Conservation (phyloP, 2,329 filamentous ascomycete species). For the Ophiostoma montium region DNA sequence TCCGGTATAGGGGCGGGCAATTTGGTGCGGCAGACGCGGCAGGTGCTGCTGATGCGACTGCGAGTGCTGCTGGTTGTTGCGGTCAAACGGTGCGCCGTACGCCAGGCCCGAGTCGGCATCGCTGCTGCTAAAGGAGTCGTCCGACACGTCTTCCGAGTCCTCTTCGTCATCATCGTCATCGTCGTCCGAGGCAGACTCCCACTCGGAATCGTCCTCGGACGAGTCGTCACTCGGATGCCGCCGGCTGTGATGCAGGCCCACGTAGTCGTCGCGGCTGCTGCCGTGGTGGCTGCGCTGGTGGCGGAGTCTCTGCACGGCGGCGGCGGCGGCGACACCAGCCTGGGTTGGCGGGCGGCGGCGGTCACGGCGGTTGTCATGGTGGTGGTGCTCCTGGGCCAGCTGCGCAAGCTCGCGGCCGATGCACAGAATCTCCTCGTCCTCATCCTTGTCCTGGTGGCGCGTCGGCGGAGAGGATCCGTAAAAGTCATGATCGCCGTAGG, state of each 20-base stretch:
- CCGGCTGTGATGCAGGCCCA: slow-evolving; percentile 24
- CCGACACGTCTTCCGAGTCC: not conserved
- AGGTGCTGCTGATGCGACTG: slow-evolving; percentile 14
- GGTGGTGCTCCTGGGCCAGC: slow-evolving; percentile 36
- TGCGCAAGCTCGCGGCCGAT: slow-evolving; percentile 40
- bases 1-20: slow-evolving; percentile 9
- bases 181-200: slow-evolving; percentile 41
- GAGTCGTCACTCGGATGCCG: slow-evolving; percentile 13
- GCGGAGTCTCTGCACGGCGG: slow-evolving; percentile 26
- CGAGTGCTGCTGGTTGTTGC: slow-evolving; percentile 1
- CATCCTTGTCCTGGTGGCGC: slow-evolving; percentile 18
- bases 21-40: not conserved
- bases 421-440: slow-evolving; percentile 43
- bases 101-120: slow-evolving; percentile 27
- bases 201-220: slow-evolving; percentile 35
- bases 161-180: slow-evolving; percentile 19
- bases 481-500: not conserved
- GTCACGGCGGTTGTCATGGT: slow-evolving; percentile 36
- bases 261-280: slow-evolving; percentile 2
- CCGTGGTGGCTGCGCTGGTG: slow-evolving; percentile 10
- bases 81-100: slow-evolving; percentile 23
- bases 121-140: slow-evolving; percentile 24
- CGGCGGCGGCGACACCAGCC: slow-evolving; percentile 24
- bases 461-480: slow-evolving; percentile 1
- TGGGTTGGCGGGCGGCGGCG: slow-evolving; percentile 24